Evolutionary conservation across 345 rosid species (phyloP).

Genomic region (Eucalyptus erythrocorys): DNA sequence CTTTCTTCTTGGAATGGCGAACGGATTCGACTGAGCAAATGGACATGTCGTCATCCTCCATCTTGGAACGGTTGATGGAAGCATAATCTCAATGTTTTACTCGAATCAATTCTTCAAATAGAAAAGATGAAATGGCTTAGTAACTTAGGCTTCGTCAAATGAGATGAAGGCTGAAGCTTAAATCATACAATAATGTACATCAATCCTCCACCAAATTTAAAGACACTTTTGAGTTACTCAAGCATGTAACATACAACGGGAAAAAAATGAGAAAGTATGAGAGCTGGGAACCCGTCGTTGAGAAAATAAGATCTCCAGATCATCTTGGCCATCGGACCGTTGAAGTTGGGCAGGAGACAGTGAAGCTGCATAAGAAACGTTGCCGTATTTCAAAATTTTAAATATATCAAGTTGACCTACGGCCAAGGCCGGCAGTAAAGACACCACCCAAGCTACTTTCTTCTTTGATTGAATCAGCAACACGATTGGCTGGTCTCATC

Average conservation of each 20-base stretch:
- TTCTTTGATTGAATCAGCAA: constrained; percentile 10
- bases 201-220: background rate
- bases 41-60: background rate
- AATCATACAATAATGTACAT: background rate
- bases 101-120: background rate
- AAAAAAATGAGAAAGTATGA: background rate
- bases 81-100: background rate
- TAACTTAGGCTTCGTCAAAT: background rate
- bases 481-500: constrained; percentile 30
- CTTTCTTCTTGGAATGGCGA: background rate
- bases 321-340: background rate
- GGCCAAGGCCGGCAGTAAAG: constrained; percentile 14
- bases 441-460: background rate
- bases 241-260: background rate
- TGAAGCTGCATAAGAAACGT: constrained; percentile 44
- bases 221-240: background rate
- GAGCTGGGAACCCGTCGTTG: background rate
- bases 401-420: constrained; percentile 32
- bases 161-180: background rate
- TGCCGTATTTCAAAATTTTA: constrained; percentile 48
- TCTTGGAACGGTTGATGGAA: background rate
- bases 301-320: background rate
- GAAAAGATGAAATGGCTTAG: background rate
- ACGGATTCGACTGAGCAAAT: background rate
- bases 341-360: constrained; percentile 33